phyloP scores from a whole-genome alignment of 257 asterid genomes.

The Anisodus tanguticus region DNA sequence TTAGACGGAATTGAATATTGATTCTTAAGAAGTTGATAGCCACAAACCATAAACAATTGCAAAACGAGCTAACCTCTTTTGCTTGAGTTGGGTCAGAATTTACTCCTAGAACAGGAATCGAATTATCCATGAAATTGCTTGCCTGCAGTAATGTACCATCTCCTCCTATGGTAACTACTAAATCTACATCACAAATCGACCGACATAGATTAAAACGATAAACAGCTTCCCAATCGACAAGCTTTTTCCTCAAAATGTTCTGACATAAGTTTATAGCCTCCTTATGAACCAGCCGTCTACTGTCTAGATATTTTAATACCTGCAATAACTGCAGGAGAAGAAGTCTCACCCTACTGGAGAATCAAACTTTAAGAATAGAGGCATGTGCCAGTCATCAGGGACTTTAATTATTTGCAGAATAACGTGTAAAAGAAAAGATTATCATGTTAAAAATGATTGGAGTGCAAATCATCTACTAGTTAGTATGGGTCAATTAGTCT shows the following conservation, averaged over 20 bases:
- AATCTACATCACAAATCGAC: conserved; percentile 74
- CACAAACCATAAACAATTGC: neutral
- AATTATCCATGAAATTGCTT: conserved; percentile 81
- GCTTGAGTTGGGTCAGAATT: conserved; percentile 92
- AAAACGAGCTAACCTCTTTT: conserved; percentile 59
- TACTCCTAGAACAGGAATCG: conserved; percentile 84
- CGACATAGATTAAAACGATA: conserved; percentile 57
- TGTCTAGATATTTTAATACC: conserved; percentile 64
- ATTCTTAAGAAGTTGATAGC: conserved; percentile 1
- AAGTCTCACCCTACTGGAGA: neutral
- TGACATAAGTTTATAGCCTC: conserved; percentile 77
- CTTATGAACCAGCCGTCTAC: conserved; percentile 70
- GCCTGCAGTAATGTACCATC: conserved; percentile 91
- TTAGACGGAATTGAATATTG: neutral
- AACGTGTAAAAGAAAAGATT: conserved; percentile 4
- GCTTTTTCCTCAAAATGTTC: conserved; percentile 66
- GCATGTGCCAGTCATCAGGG: neutral
- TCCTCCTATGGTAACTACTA: conserved; percentile 85
- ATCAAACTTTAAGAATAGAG: conserved; percentile 6
- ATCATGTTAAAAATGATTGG: conserved; percentile 14
- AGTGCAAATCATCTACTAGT: conserved; percentile 16
- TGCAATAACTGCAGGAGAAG: conserved; percentile 42
- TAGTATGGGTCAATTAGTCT: conserved; percentile 14
- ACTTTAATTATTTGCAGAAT: conserved; percentile 10
- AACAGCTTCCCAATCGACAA: conserved; percentile 63